These are phyloP conservation scores for Chenopodium quinoa DNA, from an alignment of 148 eudicot species.

Conservation along the genomic window DNA sequence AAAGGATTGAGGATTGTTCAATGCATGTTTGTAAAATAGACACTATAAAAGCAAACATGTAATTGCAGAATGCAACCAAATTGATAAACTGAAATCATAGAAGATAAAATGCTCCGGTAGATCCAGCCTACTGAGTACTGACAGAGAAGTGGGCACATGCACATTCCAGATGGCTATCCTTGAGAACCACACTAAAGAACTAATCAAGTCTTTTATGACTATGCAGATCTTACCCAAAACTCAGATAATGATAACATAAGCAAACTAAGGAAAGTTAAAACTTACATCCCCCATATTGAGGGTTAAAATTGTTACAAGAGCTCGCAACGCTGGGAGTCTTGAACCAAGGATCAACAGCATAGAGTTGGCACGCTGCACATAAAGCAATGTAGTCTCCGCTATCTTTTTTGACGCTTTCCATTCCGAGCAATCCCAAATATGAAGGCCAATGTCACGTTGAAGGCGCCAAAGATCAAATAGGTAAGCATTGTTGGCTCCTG, in stretches of 20 bases:
- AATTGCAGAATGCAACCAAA: not conserved
- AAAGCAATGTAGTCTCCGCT: conserved; percentile 58
- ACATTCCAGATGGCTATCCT: not conserved
- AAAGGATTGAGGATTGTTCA: not conserved
- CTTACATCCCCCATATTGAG: conserved; percentile 56
- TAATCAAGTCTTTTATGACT: not conserved
- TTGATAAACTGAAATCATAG: not conserved
- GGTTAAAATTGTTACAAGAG: conserved; percentile 53
- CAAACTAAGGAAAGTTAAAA: conserved; percentile 17
- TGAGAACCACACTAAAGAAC: not conserved
- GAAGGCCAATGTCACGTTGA: conserved; percentile 63
- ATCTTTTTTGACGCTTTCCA: conserved; percentile 68
- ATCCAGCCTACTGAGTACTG: not conserved
- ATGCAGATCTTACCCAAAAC: not conserved
- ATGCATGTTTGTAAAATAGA: not conserved
- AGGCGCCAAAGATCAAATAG: conserved; percentile 59
- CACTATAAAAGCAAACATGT: not conserved
- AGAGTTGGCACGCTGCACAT: conserved; percentile 57
- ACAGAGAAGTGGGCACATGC: not conserved
- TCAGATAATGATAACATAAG: not conserved
- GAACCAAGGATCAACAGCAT: conserved; percentile 56
- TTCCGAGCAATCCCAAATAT: conserved; percentile 64
- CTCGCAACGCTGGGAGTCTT: conserved; percentile 67
- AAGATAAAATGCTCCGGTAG: not conserved
- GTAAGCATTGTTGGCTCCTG: conserved; percentile 34